Evolutionary conservation across 140 eudicot genomes (phyloP), one percentile per base, ranked within the genome.

Genomic region (Senecio squalidus): DNA sequence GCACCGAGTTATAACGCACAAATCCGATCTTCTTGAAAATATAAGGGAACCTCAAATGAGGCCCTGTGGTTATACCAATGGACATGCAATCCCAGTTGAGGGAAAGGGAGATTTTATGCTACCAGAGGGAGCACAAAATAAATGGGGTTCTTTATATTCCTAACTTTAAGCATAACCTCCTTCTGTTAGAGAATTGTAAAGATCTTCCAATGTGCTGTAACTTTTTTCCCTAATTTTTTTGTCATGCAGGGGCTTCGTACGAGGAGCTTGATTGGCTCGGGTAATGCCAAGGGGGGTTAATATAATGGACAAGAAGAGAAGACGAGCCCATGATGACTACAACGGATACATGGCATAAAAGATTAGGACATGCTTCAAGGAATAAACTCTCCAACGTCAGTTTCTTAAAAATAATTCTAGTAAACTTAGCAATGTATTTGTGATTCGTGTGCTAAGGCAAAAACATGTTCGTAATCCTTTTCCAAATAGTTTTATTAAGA

Each of bases 251-350:
- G n/a, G n/a, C n/a, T n/a, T n/a, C n/a, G n/a, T n/a, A n/a, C n/a
- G n/a, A n/a, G n/a, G n/a, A n/a, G n/a, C n/a, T n/a, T n/a, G n/a
- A n/a, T n/a, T n/a, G n/a, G n/a, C n/a, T n/a, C n/a, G n/a, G n/a
- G 55, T 48, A 48, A 4, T 29, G 21, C 29, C 55, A n/a, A 22
- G 23, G 55, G 30, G 55, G 55, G 55, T 25, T 48, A 21, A 13
- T 48, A 48, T n/a, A n/a, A 48, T 48, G 55, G 21, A 7, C 31
- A 9, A 48, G 44, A 55, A 55, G n/a, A n/a, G n/a, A n/a, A n/a
- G n/a, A n/a, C n/a, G n/a, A n/a, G n/a, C n/a, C n/a, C n/a, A n/a
- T n/a, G n/a, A n/a, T 11, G 43, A 16, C 11, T 17, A 18, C 62
- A 16, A 36, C 15, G 25, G 40, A 27, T 8, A 17, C 46, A 31